Conservation (phyloP, 352 stramenopile genomes). For the Phytophthora sojae region DNA sequence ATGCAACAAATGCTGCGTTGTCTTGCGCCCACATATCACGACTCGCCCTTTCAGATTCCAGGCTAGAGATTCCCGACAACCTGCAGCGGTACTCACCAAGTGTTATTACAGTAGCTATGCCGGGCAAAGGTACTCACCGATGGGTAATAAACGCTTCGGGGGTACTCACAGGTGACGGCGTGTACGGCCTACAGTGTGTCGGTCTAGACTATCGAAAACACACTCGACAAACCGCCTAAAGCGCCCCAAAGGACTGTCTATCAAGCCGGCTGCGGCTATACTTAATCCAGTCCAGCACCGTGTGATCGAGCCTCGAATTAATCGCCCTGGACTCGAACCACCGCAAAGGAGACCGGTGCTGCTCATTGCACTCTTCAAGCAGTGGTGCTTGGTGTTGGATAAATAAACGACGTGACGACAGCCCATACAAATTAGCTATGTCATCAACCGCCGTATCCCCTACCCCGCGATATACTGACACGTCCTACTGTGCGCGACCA, state of each 20-base stretch:
- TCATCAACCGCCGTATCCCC: neutral
- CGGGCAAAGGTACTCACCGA: too few relatives aligned
- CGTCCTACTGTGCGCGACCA: neutral
- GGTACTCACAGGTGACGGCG: neutral
- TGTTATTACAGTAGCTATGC: too few relatives aligned
- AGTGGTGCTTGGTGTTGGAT: constrained; percentile 1
- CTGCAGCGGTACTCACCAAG: too few relatives aligned
- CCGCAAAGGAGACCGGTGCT: neutral
- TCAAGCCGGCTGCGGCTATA: neutral
- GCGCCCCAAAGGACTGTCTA: constrained; percentile 3
- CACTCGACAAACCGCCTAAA: neutral
- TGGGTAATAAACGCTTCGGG: too few relatives aligned
- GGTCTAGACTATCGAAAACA: constrained; percentile 1
- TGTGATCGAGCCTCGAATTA: neutral
- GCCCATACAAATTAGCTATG: neutral
- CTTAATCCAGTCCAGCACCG: neutral
- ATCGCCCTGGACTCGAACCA: neutral
- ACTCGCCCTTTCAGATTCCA: neutral
- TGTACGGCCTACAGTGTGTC: neutral
- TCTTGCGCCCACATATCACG: neutral
- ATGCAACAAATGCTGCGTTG: neutral
- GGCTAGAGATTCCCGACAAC: neutral
- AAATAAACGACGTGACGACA: neutral
- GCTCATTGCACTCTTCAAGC: too few relatives aligned
- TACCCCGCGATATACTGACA: neutral